A percentile compares a stretch with the other conserved stretches of the same genome.
phyloP scores from a whole-genome alignment of 129 eudicot species.

The Ambrosia trifida region DNA sequence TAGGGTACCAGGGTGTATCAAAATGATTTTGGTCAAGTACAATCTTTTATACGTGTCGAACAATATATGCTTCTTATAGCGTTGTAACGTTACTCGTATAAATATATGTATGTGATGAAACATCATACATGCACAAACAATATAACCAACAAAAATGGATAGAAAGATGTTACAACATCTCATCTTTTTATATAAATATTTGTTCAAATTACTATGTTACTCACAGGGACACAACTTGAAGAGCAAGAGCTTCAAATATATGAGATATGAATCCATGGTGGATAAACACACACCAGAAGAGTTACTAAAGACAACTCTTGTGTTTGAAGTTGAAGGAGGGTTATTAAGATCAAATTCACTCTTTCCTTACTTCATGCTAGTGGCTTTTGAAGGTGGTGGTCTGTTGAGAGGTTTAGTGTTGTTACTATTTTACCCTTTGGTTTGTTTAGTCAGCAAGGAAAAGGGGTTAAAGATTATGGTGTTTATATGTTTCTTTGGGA shows the following conservation, averaged over 20 bases:
- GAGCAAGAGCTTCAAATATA: slow-evolving; percentile 24
- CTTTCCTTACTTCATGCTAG: slow-evolving; percentile 74
- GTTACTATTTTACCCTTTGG: slow-evolving; percentile 48
- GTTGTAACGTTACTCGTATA: slow-evolving; percentile 17
- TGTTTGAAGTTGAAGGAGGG: slow-evolving; percentile 48
- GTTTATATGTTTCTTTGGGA: slow-evolving; percentile 53
- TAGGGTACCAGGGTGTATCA: slow-evolving; percentile 24
- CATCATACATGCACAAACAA: slow-evolving; percentile 14
- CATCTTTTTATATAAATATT: slow-evolving; percentile 28
- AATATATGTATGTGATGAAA: slow-evolving; percentile 16
- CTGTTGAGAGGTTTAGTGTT: slow-evolving; percentile 52
- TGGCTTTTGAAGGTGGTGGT: slow-evolving; percentile 69
- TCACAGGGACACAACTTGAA: slow-evolving; percentile 35
- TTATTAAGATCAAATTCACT: slow-evolving; percentile 45
- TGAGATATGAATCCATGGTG: slow-evolving; percentile 35
- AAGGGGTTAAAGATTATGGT: slow-evolving; percentile 49
- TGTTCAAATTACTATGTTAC: slow-evolving; percentile 36
- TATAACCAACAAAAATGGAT: slow-evolving; percentile 28
- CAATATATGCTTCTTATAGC: not conserved
- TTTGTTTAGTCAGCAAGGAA: slow-evolving; percentile 31
- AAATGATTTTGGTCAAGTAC: slow-evolving; percentile 5
- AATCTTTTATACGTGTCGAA: slow-evolving; percentile 10
- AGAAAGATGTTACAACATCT: slow-evolving; percentile 30
- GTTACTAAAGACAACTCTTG: slow-evolving; percentile 24
- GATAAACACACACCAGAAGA: slow-evolving; percentile 29